A percentile compares a stretch with the other conserved stretches of the same genome.
phyloP scores from a whole-genome alignment of 2,329 filamentous ascomycete species.

The Alternaria sp. region DNA sequence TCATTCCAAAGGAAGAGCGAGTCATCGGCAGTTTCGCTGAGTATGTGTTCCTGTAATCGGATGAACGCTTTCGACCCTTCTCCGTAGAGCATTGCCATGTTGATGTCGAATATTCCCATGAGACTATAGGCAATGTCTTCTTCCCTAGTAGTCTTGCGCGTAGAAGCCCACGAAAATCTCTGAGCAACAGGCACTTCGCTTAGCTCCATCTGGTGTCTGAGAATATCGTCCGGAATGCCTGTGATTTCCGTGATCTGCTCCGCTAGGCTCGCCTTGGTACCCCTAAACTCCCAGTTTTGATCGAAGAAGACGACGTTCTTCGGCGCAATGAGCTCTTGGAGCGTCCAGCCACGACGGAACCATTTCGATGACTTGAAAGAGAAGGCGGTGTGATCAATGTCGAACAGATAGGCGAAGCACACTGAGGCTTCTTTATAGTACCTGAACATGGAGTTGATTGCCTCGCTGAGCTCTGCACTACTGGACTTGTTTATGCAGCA shows the following conservation, averaged over 20 bases:
- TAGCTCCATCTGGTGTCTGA: constrained; percentile 3
- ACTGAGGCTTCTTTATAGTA: constrained; percentile 17
- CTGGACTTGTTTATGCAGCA: constrained; percentile 24
- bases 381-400: constrained; percentile 2
- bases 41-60: constrained; percentile 16
- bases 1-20: constrained; percentile 14
- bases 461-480: constrained; percentile 8
- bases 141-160: constrained; percentile 22
- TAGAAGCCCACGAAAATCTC: constrained; percentile 25
- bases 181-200: constrained; percentile 14
- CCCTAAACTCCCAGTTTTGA: constrained; percentile 9
- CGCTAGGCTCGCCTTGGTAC: constrained; percentile 5
- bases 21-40: constrained; percentile 7
- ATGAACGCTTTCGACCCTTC: constrained; percentile 16
- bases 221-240: constrained; percentile 7
- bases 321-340: constrained; percentile 21
- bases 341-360: constrained; percentile 11
- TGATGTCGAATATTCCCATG: constrained; percentile 20
- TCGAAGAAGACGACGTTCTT: constrained; percentile 15
- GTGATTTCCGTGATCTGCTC: constrained; percentile 9
- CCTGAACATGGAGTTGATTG: constrained; percentile 10
- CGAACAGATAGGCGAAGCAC: constrained; percentile 18
- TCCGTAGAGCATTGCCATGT: constrained; percentile 21
- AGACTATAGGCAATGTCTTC: constrained; percentile 28
- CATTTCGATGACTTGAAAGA: constrained; percentile 18